Base-by-base conservation (phyloP, 306 rosid genomes). In the Dryas alaskensis region DNA sequence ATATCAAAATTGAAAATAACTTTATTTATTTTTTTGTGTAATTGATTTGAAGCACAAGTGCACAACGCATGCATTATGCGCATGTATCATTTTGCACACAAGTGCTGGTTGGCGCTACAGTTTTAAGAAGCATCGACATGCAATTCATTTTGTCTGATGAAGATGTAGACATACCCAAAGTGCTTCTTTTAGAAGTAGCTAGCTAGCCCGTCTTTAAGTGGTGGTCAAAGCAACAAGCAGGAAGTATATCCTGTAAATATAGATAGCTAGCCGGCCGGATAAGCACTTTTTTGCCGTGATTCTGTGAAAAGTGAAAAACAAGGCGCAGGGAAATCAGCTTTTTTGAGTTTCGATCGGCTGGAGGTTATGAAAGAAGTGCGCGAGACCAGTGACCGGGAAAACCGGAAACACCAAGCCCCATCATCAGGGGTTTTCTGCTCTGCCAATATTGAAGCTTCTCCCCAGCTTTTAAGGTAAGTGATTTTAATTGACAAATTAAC, bases 371-470 rank as follows among this genome's bases (percentile, higher is more conserved):
- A 22, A 42, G 4, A 48, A 25, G 45, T 31, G 70, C 61, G 76
- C 67, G 40, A 70, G 80, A 79, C 79, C 74, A 76, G 70, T 22
- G 58, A 60, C 77, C 87, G 81, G 49, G 75, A 83, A 87, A 74
- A 69, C 71, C 68, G 90, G 92, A 81, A 71, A 78, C 84, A 86
- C 71, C 58, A 72, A 78, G 39, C 73, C 70, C 47, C 73, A 75
- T 80, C 73, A 65, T 70, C 69, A 48, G 84, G 80, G 37, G n/a
- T 68, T 10, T 50, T 72, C 25, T 17, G 45, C 44, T 55, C 65
- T 57, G 69, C 47, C 50, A 70, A 17, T 52, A 46, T 71, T 13
- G 58, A 65, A 52, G 55, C 39, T 17, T 2, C 12, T 22, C 77
- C 65, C 80, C 81, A 44, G 60, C 70, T 81, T 81, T 81, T 72